phyloP scores from a whole-genome alignment of 495 filamentous ascomycete species.

The Neurospora tetraspora region DNA sequence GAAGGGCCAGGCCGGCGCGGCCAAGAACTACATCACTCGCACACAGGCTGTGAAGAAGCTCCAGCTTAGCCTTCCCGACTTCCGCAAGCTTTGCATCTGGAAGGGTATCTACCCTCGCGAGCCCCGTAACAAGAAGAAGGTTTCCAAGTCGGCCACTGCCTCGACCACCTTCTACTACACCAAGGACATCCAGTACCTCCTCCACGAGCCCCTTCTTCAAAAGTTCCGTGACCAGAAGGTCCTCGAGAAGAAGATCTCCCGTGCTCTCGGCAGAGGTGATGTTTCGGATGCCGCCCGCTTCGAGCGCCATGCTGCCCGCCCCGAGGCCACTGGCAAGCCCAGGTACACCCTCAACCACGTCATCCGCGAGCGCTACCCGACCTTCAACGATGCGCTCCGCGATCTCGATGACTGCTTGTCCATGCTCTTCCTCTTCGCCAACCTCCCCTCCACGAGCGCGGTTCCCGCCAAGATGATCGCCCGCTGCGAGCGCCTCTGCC shows the following conservation, averaged over 20 bases:
- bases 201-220: slow-evolving; percentile 88
- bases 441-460: slow-evolving; percentile 76
- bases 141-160: slow-evolving; percentile 76
- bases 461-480: slow-evolving; percentile 90
- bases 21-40: slow-evolving; percentile 97
- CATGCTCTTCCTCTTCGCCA: slow-evolving; percentile 94
- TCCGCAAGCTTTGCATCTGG: slow-evolving; percentile 96
- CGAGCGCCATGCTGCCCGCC: slow-evolving; percentile 51
- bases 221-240: slow-evolving; percentile 97
- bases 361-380: slow-evolving; percentile 95
- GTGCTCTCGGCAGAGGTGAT: slow-evolving; percentile 84
- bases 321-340: slow-evolving; percentile 78
- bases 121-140: slow-evolving; percentile 93
- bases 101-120: slow-evolving; percentile 98
- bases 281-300: slow-evolving; percentile 66
- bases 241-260: slow-evolving; percentile 90
- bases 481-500: slow-evolving; percentile 79
- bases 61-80: slow-evolving; percentile 92
- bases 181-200: slow-evolving; percentile 95
- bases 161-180: slow-evolving; percentile 98
- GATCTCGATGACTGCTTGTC: slow-evolving; percentile 96
- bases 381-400: slow-evolving; percentile 86
- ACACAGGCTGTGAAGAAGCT: slow-evolving; percentile 95
- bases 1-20: slow-evolving; percentile 86
- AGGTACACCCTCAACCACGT: slow-evolving; percentile 88